A percentile compares a stretch with the other conserved stretches of the same genome.
These are phyloP conservation scores for Carex kokanica DNA, from an alignment of 176 grass and related monocot species.

Conservation along the genomic window DNA sequence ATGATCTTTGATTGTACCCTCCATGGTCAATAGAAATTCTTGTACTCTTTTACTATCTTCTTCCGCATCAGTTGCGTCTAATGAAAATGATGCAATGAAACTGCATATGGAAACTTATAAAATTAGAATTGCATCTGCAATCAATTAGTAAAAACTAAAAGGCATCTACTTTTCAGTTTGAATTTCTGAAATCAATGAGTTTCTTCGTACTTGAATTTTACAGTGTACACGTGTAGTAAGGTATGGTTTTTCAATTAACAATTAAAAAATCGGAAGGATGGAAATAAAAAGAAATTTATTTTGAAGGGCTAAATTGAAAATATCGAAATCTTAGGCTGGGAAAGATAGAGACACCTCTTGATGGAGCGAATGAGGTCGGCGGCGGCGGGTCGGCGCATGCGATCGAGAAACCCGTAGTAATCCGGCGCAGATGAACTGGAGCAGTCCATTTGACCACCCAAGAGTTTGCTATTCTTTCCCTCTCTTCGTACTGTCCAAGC, in stretches of 20 bases:
- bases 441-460: neutral
- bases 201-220: neutral
- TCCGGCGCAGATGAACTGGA: constrained; percentile 44
- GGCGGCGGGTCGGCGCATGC: constrained; percentile 81
- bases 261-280: neutral
- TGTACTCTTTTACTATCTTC: constrained; percentile 57
- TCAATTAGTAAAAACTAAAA: neutral
- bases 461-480: neutral
- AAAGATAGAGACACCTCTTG: constrained; percentile 45
- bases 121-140: neutral
- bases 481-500: neutral
- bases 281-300: neutral
- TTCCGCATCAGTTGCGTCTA: constrained; percentile 47
- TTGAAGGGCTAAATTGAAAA: neutral
- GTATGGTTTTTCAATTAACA: neutral
- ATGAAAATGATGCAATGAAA: constrained; percentile 70
- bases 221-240: neutral
- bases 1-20: constrained; percentile 56
- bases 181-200: neutral
- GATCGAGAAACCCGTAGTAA: constrained; percentile 76
- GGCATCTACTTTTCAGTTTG: neutral
- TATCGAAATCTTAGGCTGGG: neutral
- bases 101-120: constrained; percentile 27
- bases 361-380: constrained; percentile 62
- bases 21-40: constrained; percentile 62